These are phyloP conservation scores for Solanum tarijense DNA, from an alignment of 257 asterid genomes.

Conservation along the genomic window DNA sequence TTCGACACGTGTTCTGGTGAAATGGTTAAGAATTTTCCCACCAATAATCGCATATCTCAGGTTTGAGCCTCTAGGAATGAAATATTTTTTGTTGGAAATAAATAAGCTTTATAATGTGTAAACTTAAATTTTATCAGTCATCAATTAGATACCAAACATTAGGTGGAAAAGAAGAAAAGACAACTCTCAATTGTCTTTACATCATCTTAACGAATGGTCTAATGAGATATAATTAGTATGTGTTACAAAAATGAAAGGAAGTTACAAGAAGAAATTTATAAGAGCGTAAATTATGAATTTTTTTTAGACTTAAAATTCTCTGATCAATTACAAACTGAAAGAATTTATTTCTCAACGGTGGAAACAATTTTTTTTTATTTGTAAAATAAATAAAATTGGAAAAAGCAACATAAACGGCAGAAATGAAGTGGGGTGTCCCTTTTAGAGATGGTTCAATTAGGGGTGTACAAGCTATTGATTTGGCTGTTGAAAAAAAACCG, in stretches of 20 bases:
- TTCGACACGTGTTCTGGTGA: background rate
- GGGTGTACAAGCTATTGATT: too few relatives aligned
- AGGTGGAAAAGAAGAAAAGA: background rate
- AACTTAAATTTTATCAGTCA: background rate
- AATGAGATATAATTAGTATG: background rate
- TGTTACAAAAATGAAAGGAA: background rate
- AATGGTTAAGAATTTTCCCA: rapidly evolving
- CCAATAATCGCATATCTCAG: rapidly evolving
- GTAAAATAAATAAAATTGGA: too few relatives aligned
- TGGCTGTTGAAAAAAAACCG: too few relatives aligned
- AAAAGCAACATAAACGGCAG: background rate
- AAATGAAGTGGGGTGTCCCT: background rate
- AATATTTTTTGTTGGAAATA: background rate
- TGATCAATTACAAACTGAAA: too few relatives aligned
- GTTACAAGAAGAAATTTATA: background rate
- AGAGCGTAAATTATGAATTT: background rate
- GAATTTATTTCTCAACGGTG: background rate
- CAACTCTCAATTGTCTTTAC: background rate
- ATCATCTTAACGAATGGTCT: background rate
- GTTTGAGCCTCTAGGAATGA: too few relatives aligned
- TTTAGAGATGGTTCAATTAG: background rate
- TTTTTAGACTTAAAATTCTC: background rate
- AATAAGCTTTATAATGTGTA: too few relatives aligned
- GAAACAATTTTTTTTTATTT: too few relatives aligned
- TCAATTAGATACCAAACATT: too few relatives aligned